phyloP scores from a whole-genome alignment of 441 rosid species.

The Bruguiera hainesii region DNA sequence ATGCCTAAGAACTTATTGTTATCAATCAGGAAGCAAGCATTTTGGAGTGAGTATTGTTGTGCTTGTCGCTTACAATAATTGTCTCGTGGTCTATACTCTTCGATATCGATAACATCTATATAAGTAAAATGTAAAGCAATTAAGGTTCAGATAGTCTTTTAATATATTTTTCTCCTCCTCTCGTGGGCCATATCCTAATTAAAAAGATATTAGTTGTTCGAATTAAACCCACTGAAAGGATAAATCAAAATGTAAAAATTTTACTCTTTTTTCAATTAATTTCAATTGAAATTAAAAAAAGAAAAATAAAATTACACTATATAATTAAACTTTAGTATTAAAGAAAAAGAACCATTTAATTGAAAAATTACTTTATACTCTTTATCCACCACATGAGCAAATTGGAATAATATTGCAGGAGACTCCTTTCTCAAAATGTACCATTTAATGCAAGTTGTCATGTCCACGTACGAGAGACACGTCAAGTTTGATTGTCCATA shows the following conservation, averaged over 20 bases:
- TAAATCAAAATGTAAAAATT: no score
- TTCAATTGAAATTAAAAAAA: no score
- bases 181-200: slow-evolving; percentile 55
- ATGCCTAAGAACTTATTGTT: not conserved
- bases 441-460: slow-evolving; percentile 46
- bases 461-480: slow-evolving; percentile 58
- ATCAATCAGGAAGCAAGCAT: not conserved
- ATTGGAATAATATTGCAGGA: slow-evolving; percentile 67
- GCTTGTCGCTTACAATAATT: slow-evolving; percentile 88
- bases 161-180: slow-evolving; percentile 59
- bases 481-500: slow-evolving; percentile 98
- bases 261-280: no score
- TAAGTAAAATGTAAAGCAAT: slow-evolving; percentile 75
- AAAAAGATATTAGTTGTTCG: slow-evolving; percentile 2
- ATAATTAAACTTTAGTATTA: not conserved
- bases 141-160: slow-evolving; percentile 62
- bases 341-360: not conserved
- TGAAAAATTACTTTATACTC: slow-evolving; percentile 59
- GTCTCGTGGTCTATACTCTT: slow-evolving; percentile 64
- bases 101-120: slow-evolving; percentile 71
- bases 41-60: slow-evolving; percentile 4
- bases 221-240: not conserved
- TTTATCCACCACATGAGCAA: slow-evolving; percentile 92
- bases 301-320: no score
- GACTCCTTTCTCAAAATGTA: slow-evolving; percentile 94